Conservation (phyloP, 441 rosid species). For the Croton setiger region DNA sequence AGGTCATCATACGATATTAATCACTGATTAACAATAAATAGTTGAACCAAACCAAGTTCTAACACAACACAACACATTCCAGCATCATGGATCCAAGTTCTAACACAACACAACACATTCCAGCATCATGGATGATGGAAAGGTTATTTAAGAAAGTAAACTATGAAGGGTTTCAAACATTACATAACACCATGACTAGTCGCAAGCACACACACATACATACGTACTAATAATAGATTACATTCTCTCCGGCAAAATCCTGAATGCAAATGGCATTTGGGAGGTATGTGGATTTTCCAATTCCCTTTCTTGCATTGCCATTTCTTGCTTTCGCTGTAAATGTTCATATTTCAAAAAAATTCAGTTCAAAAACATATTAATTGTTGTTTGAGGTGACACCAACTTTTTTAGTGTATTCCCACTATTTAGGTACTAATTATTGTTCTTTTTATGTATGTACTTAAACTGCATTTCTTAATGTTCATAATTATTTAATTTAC, state of each 20-base stretch:
- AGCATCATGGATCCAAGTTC: no score
- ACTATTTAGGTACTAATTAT: not conserved
- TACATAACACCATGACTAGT: not conserved
- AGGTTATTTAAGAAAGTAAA: not conserved
- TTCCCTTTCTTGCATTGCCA: slow-evolving; percentile 48
- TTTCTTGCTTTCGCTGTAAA: slow-evolving; percentile 55
- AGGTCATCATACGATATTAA: no score
- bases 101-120: no score
- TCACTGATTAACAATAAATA: no score
- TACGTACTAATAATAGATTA: slow-evolving; percentile 5
- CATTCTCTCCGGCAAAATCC: slow-evolving; percentile 67
- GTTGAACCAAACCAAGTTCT: no score
- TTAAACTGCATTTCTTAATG: slow-evolving; percentile 2
- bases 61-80: no score
- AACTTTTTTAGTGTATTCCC: not conserved
- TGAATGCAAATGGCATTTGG: slow-evolving; percentile 51
- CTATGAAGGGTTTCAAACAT: not conserved
- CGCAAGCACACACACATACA: not conserved
- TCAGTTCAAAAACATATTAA: not conserved
- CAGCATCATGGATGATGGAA: not conserved
- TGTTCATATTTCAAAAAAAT: no score
- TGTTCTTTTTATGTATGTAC: no score
- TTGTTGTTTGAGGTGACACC: slow-evolving; percentile 1
- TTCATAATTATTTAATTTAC: not conserved
- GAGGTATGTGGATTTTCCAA: slow-evolving; percentile 42